Base-by-base conservation (phyloP, 2,329 filamentous ascomycete species). In the Nemania sp. region DNA sequence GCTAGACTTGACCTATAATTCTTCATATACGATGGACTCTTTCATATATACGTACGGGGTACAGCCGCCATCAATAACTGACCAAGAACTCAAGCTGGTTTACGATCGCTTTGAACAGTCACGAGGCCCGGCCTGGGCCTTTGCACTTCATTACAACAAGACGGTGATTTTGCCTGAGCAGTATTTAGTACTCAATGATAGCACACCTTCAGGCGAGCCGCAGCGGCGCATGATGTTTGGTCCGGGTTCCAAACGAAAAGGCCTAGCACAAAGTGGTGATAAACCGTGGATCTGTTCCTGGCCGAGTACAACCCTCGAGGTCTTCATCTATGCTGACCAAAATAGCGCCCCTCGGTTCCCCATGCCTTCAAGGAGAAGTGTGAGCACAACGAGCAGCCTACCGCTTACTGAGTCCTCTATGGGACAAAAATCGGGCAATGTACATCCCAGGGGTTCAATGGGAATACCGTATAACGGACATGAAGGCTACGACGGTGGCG, bases 281-380 rank as follows among this genome's bases (percentile, higher is more conserved):
- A 81, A 75, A 59, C 80, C 81, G 1, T 87, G 84, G 84, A 77
- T 87, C 20, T 87, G 84, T 68, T 81, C 76, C 1, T 87, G 84
- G 84, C 81, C 83, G 2, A 76, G 79, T 29, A 85, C 83, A 0
- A 75, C 78, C 2, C 74, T 87, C 5, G 83, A 87, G 53, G 72
- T 85, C 3, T 85, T 85, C 65, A 82, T 87, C 42, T 87, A 85
- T 63, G 78, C 83, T 1, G 73, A 75, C 21, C 81, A 85, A 65
- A 84, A 82, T 66, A 78, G 76, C 54, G 83, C 78, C 64, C 71
- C 72, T 7, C 68, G 66, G 35, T 68, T 51, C 11, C 65, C 69
- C 5, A 42, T 37, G 29, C 3, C 21, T 18, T 17, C 52, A 42
- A 43, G 40, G 18, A 53, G 32, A 39, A 40, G 29, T 20, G 25